phyloP scores from a whole-genome alignment of 129 eudicot genomes.

The Escallonia herrerae region DNA sequence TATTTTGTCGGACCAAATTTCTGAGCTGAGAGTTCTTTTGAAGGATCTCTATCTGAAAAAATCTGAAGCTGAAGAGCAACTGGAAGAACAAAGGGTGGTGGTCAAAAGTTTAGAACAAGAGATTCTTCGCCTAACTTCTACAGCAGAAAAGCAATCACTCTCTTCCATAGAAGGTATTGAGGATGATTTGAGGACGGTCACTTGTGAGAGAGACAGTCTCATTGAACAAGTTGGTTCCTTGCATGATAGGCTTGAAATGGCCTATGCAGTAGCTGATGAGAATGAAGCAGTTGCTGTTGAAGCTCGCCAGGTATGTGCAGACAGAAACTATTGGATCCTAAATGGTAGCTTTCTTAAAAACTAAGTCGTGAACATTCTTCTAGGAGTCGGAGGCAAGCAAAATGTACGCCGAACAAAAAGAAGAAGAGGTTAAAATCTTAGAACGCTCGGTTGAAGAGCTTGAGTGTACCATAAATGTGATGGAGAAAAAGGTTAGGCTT shows the following conservation, averaged over 20 bases:
- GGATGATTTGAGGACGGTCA: slow-evolving; percentile 47
- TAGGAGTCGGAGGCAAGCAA: slow-evolving; percentile 77
- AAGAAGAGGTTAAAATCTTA: slow-evolving; percentile 83
- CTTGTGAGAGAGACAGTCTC: slow-evolving; percentile 56
- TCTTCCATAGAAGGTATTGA: slow-evolving; percentile 46
- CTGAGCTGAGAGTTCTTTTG: slow-evolving; percentile 47
- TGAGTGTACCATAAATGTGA: slow-evolving; percentile 65
- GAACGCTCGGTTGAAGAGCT: slow-evolving; percentile 82
- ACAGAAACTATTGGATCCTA: slow-evolving; percentile 5
- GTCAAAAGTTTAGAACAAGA: slow-evolving; percentile 61
- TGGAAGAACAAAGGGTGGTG: slow-evolving; percentile 59
- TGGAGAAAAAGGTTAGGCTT: slow-evolving; percentile 71
- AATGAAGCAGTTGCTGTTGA: slow-evolving; percentile 80
- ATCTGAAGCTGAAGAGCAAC: slow-evolving; percentile 55
- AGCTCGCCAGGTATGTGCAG: slow-evolving; percentile 66
- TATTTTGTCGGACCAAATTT: slow-evolving; percentile 50
- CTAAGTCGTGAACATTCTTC: slow-evolving; percentile 13
- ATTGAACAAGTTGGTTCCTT: slow-evolving; percentile 46
- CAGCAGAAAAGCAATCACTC: slow-evolving; percentile 33
- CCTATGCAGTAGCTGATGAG: slow-evolving; percentile 75
- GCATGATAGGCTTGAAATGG: slow-evolving; percentile 61
- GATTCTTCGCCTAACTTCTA: slow-evolving; percentile 44
- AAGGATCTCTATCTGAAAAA: slow-evolving; percentile 55
- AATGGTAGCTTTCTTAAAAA: neutral
- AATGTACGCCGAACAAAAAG: slow-evolving; percentile 77